These are phyloP conservation scores for Aureobasidium namibiae DNA, from an alignment of 2,329 filamentous ascomycete genomes.

Conservation along the genomic window DNA sequence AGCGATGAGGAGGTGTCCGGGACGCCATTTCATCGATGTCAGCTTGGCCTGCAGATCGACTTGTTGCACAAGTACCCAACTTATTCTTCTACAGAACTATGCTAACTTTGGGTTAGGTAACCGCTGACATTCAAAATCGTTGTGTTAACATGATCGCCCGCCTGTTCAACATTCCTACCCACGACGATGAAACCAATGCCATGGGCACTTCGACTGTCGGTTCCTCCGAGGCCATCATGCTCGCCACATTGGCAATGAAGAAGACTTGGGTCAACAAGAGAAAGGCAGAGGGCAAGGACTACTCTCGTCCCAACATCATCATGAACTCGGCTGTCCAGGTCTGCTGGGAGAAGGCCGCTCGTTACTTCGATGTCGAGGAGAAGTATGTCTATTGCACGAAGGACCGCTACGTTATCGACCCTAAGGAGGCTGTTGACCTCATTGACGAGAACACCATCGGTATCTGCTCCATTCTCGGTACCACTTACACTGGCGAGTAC, in stretches of 20 bases:
- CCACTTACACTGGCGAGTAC: slow-evolving; percentile 93
- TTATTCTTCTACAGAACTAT: too few relatives aligned
- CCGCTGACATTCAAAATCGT: slow-evolving; percentile 64
- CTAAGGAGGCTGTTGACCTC: slow-evolving; percentile 51
- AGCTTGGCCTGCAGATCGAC: too few relatives aligned
- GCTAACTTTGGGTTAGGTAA: too few relatives aligned
- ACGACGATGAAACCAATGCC: slow-evolving; percentile 50
- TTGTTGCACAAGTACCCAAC: too few relatives aligned
- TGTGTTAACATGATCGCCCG: slow-evolving; percentile 69
- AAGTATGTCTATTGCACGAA: slow-evolving; percentile 57
- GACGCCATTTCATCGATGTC: too few relatives aligned
- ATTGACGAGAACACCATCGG: slow-evolving; percentile 72
- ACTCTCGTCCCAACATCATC: slow-evolving; percentile 77
- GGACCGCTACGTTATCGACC: slow-evolving; percentile 56
- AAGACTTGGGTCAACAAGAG: slow-evolving; percentile 85
- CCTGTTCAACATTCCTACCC: slow-evolving; percentile 70
- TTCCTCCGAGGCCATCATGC: slow-evolving; percentile 81
- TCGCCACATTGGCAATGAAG: slow-evolving; percentile 85
- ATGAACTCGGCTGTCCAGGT: slow-evolving; percentile 97
- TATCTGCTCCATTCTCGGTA: slow-evolving; percentile 84
- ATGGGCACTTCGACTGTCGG: slow-evolving; percentile 86
- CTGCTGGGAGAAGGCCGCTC: slow-evolving; percentile 78
- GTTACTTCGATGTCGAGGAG: slow-evolving; percentile 69
- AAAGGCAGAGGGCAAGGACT: slow-evolving; percentile 72
- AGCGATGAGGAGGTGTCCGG: too few relatives aligned